Evolutionary conservation across 2,329 filamentous ascomycete species (phyloP).

Genomic region (Exserohilum turcica): DNA sequence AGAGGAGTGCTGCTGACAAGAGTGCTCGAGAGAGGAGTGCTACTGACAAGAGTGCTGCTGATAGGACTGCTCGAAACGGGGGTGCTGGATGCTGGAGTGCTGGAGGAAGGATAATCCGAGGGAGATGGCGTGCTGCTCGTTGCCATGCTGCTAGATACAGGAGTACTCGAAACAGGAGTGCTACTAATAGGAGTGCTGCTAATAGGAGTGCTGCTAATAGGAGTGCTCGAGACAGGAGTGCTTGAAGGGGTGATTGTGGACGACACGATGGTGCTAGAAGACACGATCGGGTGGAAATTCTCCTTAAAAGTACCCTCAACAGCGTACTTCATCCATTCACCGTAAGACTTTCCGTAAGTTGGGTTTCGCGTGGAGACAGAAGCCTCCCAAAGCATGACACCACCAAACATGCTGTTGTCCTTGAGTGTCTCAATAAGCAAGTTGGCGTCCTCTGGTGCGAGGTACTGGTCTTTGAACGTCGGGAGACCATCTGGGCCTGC

Average conservation of each 20-base stretch:
- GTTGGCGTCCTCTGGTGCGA: slow-evolving; percentile 54
- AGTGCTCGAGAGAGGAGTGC: neutral
- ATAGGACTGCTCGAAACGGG: neutral
- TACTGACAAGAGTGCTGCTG: neutral
- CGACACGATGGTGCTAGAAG: slow-evolving; percentile 11
- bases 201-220: neutral
- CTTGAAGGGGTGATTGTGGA: slow-evolving; percentile 2
- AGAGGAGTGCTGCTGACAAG: neutral
- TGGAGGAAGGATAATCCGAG: neutral
- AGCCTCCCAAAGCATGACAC: slow-evolving; percentile 66
- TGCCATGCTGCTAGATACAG: neutral
- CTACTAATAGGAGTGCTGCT: neutral
- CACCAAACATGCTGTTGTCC: slow-evolving; percentile 55
- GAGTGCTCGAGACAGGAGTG: neutral
- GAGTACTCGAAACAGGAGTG: neutral
- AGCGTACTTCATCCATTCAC: slow-evolving; percentile 55
- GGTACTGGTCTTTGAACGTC: slow-evolving; percentile 49
- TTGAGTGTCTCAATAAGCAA: slow-evolving; percentile 50
- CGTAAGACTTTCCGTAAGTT: slow-evolving; percentile 53
- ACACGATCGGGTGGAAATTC: slow-evolving; percentile 25
- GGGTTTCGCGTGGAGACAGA: slow-evolving; percentile 55
- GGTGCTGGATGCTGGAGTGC: neutral
- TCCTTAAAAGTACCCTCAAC: slow-evolving; percentile 26
- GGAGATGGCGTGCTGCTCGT: neutral
- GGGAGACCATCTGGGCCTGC: slow-evolving; percentile 33